These are phyloP conservation scores for Obelidium mucronatum DNA, from an alignment of 192 early-diverging fungal species.

Conservation along the genomic window DNA sequence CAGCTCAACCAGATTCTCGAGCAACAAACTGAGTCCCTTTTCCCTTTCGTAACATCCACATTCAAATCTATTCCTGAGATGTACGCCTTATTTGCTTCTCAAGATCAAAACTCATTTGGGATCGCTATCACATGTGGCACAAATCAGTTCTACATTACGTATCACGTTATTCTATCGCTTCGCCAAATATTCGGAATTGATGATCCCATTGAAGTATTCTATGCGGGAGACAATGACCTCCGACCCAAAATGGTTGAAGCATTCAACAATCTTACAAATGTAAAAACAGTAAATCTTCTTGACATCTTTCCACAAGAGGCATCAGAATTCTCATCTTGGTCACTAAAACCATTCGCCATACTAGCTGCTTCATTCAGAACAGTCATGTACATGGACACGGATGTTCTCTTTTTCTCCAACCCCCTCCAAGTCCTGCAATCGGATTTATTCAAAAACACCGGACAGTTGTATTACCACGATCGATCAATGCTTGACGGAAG, in stretches of 20 bases:
- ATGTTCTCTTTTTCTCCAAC: conserved; percentile 2
- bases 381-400: conserved; percentile 23
- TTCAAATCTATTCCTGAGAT: neutral
- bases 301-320: conserved; percentile 5
- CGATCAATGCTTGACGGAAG: neutral
- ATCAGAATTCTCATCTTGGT: neutral
- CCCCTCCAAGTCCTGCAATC: neutral
- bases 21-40: neutral
- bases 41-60: neutral
- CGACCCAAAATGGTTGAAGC: neutral
- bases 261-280: neutral
- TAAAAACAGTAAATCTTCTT: neutral
- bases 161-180: conserved; percentile 12
- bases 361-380: conserved; percentile 11
- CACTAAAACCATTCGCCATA: conserved; percentile 6
- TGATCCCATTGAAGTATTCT: conserved; percentile 8
- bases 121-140: conserved; percentile 22
- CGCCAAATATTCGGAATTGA: neutral
- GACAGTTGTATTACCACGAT: conserved; percentile 21
- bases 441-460: neutral
- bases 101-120: neutral
- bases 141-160: neutral
- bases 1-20: neutral
- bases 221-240: conserved; percentile 6
- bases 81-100: neutral